A percentile compares a stretch with the other conserved stretches of the same genome.
Evolutionary conservation across 2,329 filamentous ascomycete species (phyloP).

Genomic region (Aureobasidium pullulans): DNA sequence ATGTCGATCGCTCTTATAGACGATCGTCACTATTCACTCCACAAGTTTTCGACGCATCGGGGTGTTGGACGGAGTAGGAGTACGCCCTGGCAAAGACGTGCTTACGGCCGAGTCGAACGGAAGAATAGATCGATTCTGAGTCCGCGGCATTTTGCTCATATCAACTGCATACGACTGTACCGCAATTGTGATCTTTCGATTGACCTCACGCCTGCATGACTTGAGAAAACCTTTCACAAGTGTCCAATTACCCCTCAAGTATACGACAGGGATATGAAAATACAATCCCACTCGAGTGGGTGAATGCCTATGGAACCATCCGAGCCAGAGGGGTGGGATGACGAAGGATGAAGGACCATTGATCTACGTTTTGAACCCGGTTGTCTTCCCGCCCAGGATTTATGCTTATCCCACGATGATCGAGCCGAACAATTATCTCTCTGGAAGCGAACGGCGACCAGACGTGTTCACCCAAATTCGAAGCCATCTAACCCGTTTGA

Average conservation of each 20-base stretch:
- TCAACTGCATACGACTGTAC: neutral
- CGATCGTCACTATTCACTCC: neutral
- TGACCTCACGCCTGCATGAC: neutral
- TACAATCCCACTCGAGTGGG: neutral
- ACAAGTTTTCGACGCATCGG: neutral
- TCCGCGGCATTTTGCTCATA: neutral
- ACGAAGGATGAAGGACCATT: neutral
- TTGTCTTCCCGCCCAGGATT: neutral
- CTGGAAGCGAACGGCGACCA: constrained; percentile 1
- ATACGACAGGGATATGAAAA: neutral
- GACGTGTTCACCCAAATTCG: neutral
- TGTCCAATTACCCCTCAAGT: neutral
- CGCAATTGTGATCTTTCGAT: neutral
- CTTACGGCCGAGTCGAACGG: neutral
- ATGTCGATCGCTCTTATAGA: neutral
- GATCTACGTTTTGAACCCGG: constrained; percentile 1
- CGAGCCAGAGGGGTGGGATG: neutral
- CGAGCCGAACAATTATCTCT: neutral
- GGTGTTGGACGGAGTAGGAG: neutral
- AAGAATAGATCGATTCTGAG: neutral
- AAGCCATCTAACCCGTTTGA: neutral
- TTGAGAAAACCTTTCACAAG: neutral
- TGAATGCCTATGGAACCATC: neutral
- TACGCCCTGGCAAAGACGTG: no score
- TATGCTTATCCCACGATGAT: constrained; percentile 1